A percentile compares a stretch with the other conserved stretches of the same genome.
phyloP scores from a whole-genome alignment of 345 rosid species.

The Linum trigynum region DNA sequence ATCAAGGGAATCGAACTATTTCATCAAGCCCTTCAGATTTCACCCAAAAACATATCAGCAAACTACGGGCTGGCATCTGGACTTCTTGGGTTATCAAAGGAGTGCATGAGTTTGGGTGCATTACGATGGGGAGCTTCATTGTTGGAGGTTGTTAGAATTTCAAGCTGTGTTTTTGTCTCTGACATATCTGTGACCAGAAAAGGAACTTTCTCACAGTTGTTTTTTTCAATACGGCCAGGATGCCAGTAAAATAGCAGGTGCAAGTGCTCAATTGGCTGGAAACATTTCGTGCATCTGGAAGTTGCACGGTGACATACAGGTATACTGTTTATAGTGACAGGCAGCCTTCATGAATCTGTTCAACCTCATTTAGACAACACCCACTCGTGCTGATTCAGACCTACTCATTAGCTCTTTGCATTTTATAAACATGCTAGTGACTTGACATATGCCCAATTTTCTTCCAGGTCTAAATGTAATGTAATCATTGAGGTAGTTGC shows the following conservation, averaged over 20 bases:
- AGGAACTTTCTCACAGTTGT: conserved; percentile 5
- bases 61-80: conserved; percentile 81
- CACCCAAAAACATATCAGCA: conserved; percentile 66
- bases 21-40: conserved; percentile 61
- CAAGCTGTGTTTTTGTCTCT: not conserved
- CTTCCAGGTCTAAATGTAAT: too few species aligned
- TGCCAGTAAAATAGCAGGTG: conserved; percentile 48
- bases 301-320: conserved; percentile 86
- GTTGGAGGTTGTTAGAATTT: conserved; percentile 48
- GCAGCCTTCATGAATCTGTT: not conserved
- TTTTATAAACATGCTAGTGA: not conserved
- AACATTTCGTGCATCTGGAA: conserved; percentile 75
- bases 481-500: too few species aligned
- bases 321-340: conserved; percentile 7
- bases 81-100: conserved; percentile 72
- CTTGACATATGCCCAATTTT: not conserved
- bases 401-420: not conserved
- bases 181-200: not conserved
- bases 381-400: not conserved
- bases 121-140: conserved; percentile 81
- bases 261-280: conserved; percentile 42
- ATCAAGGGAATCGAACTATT: conserved; percentile 71
- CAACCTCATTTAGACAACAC: not conserved
- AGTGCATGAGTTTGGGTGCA: conserved; percentile 73
- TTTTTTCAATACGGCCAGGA: conserved; percentile 41